phyloP scores from a whole-genome alignment of 129 eudicot species.

The Saussurea involucrata region DNA sequence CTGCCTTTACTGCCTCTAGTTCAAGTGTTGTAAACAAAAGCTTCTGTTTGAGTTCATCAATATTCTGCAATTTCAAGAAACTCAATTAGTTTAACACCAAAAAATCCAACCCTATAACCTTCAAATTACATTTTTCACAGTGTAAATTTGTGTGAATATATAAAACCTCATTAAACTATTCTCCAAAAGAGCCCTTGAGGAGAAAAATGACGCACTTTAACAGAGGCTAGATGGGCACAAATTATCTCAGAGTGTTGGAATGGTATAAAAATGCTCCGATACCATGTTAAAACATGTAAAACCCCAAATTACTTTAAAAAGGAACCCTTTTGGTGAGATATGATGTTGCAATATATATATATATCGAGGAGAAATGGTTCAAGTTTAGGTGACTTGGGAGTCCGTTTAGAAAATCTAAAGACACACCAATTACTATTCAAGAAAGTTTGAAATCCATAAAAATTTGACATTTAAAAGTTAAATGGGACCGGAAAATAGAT shows the following conservation, averaged over 20 bases:
- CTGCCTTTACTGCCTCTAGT: conserved; percentile 54
- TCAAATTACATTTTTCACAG: not conserved
- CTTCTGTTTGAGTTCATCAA: conserved; percentile 67
- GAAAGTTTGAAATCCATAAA: not conserved
- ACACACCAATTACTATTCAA: not conserved
- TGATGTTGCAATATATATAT: not conserved
- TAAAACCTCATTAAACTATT: not conserved
- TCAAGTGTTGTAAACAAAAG: conserved; percentile 62
- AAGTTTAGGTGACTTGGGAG: not conserved
- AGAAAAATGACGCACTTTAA: too few species aligned
- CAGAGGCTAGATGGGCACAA: too few species aligned
- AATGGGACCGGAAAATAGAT: not conserved
- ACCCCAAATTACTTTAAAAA: not conserved
- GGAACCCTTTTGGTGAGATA: not conserved
- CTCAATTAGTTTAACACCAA: not conserved
- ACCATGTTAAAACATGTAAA: not conserved
- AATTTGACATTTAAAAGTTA: not conserved
- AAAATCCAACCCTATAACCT: not conserved
- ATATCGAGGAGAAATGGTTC: not conserved
- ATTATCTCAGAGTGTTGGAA: not conserved
- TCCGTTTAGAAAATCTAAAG: not conserved
- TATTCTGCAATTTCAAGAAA: conserved; percentile 31
- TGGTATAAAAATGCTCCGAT: not conserved
- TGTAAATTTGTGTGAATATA: not conserved
- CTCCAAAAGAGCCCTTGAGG: not conserved